Base-by-base conservation (phyloP, 305 asterid species). In the Fraxinus albicans region DNA sequence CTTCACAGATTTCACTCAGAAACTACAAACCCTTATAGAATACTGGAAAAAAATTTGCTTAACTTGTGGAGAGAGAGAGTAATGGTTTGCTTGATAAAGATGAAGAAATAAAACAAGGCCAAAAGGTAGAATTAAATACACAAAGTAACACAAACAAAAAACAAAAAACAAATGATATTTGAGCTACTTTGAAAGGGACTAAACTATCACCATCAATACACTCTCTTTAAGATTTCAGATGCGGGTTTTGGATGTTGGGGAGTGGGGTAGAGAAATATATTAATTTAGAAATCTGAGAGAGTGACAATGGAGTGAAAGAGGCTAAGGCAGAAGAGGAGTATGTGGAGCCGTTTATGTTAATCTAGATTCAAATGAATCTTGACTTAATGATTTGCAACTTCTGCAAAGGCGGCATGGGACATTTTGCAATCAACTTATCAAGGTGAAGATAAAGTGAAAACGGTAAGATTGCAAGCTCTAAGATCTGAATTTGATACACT, bases 121-220 rank as follows among this genome's bases (percentile, higher is more conserved):
- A 42, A 42, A 35, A 63, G 69, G 25, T 78, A 76, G 85, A 31
- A 80, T 13, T 47, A 34, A 69, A 76, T 47, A 86, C 83, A 75
- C 33, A 81, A 84, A 82, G 83, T 86, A 76, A 81, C 21, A 79
- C 75, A 25, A 25, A 25, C 27, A 25, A 25, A 25, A 35, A 19
- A 17, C 72, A 35, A 13, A 78, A 58, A 73, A 12, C 80, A 58
- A n/a, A 75, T 69, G 74, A 31, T 34, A 25, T 80, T 76, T 79
- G 81, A 87, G 86, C 63, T 29, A 81, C 86, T 78, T 13, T 79
- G 93, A 88, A 81, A 88, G 84, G 86, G 93, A 90, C 94, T 83
- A 83, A 90, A 92, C 94, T 89, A 88, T 92, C 94, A 78, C 89
- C 83, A 89, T 92, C 96, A 88, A 79, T 86, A 47, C 58, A 47